Base-by-base conservation (phyloP, 2,329 filamentous ascomycete genomes). In the Huntiella bhutanensis region DNA sequence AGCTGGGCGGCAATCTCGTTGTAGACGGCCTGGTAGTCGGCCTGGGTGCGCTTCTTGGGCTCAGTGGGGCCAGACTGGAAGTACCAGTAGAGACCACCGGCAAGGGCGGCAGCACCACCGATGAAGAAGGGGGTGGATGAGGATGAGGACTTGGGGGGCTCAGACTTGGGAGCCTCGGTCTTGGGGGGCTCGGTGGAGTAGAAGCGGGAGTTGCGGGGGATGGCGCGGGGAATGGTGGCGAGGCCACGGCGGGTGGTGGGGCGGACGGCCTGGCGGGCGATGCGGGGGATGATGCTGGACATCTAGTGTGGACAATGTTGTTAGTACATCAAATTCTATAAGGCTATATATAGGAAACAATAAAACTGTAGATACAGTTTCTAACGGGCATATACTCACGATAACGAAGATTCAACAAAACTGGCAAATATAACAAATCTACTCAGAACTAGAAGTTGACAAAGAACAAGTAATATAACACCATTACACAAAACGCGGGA, bases 1-100 rank as follows among this genome's bases (percentile, higher is more conserved):
- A 96, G 69, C 51, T 71, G 71, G 58, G 69, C 65, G 47, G 88
- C 87, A 55, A 96, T 77, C 58, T 79, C 80, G 61, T 95, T 75
- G 69, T 96, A 96, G 46, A 96, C 84, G 64, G 83, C 81, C 70
- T 95, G 86, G 70, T 94, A 96, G 65, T 98, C 86, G 56, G 80
- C 78, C 64, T 81, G 76, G 58, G 74, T 81, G 51, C 86, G 84
- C 44, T 68, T 73, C 58, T 73, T 73, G 60, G 67, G 54, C 33
- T 68, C 65, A 54, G 64, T 64, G 49, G 66, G 59, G 48, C 65
- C 66, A 55, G 70, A 68, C 60, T 66, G 70, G 62, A 78, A 77
- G 62, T 73, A 77, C 60, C 72, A 80, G 62, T 71, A 82, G 50
- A 71, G 77, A 53, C 71, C 78, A 55, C 71, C 81, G 57, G 70